These are phyloP conservation scores for Arthrocladium fulminans DNA, from an alignment of 2,329 filamentous ascomycete genomes.

Conservation along the genomic window DNA sequence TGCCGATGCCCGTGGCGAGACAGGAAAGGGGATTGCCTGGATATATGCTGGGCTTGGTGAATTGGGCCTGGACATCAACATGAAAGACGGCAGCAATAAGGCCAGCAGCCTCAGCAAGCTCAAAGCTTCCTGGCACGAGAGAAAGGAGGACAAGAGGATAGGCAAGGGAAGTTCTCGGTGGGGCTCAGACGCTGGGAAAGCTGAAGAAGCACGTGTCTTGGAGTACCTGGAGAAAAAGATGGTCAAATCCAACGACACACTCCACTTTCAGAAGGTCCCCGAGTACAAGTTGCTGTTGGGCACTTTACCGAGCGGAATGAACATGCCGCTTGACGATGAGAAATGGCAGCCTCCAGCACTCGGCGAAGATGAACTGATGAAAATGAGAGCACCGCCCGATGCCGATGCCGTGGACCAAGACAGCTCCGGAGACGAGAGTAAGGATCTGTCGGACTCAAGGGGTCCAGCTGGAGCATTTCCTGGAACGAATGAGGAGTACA, in stretches of 20 bases:
- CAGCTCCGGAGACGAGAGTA: conserved; percentile 32
- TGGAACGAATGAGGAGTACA: conserved; percentile 19
- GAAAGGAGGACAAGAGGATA: conserved; percentile 54
- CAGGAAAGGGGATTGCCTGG: conserved; percentile 81
- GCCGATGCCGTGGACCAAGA: conserved; percentile 32
- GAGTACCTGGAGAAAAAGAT: conserved; percentile 84
- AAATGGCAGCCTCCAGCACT: conserved; percentile 56
- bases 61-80: conserved; percentile 21
- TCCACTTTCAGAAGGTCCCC: conserved; percentile 72
- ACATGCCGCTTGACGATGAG: conserved; percentile 53
- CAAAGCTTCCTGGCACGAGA: conserved; percentile 23
- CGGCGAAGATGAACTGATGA: conserved; percentile 52
- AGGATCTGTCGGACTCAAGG: conserved; percentile 29
- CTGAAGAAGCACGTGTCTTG: conserved; percentile 77
- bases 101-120: conserved; percentile 13
- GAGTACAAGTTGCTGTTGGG: conserved; percentile 61
- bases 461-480: conserved; percentile 30
- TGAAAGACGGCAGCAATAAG: conserved; percentile 24
- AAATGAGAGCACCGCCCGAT: conserved; percentile 50
- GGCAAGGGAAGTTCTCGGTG: conserved; percentile 55
- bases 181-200: conserved; percentile 73
- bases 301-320: conserved; percentile 77
- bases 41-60: conserved; percentile 62
- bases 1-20: conserved; percentile 71
- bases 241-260: conserved; percentile 88